Conservation (phyloP, 768 basidiomycete species). For the Auriscalpium microsporum region DNA sequence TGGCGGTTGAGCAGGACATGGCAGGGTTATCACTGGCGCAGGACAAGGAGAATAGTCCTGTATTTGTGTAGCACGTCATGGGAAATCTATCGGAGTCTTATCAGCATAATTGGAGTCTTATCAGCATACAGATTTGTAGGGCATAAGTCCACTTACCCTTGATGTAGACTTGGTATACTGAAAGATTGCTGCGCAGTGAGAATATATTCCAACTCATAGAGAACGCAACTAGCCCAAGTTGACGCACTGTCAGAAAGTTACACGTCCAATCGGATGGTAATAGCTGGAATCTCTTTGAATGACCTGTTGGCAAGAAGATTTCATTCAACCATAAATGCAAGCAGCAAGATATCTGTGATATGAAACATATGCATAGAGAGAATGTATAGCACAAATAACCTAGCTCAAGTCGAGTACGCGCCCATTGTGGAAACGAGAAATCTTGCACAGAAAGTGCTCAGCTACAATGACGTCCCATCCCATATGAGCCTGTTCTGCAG, state of each 20-base stretch:
- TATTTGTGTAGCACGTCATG: not conserved
- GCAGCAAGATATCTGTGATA: not conserved
- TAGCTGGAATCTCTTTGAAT: not conserved
- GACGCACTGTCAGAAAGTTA: not conserved
- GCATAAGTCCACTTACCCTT: too few relatives aligned
- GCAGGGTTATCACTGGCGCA: too few relatives aligned
- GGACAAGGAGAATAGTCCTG: not conserved
- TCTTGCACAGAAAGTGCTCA: not conserved
- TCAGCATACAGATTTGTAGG: not conserved
- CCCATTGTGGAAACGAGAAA: not conserved
- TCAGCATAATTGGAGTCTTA: not conserved
- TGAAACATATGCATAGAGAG: too few relatives aligned
- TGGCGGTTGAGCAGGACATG: not conserved
- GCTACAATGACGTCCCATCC: not conserved
- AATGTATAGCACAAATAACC: too few relatives aligned
- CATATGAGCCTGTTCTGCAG: not conserved
- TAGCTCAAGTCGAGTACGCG: not conserved
- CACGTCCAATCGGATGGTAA: not conserved
- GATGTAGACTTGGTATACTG: too few relatives aligned
- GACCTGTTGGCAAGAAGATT: not conserved
- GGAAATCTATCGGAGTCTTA: too few relatives aligned
- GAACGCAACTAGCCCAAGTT: not conserved
- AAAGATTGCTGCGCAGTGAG: too few relatives aligned
- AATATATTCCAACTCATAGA: too few relatives aligned
- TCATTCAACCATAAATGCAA: not conserved